Evolutionary conservation across 2,329 filamentous ascomycete genomes (phyloP).

Genomic region (Botrytis hyacinthi): DNA sequence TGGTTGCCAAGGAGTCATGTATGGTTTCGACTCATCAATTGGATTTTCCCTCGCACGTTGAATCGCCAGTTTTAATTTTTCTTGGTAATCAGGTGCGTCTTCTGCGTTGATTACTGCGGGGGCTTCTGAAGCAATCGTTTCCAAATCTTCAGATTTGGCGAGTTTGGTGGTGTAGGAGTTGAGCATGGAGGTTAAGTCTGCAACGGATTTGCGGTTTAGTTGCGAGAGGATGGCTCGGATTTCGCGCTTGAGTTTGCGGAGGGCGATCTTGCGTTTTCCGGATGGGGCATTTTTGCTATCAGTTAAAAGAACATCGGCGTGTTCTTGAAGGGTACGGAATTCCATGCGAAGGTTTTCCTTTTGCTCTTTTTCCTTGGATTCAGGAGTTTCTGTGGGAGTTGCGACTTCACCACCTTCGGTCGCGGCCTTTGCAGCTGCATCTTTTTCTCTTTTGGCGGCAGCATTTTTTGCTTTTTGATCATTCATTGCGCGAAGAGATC

Average conservation of each 20-base stretch:
- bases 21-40: conserved; percentile 74
- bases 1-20: conserved; percentile 86
- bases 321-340: conserved; percentile 7
- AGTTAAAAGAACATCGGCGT: conserved; percentile 6
- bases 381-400: conserved; percentile 22
- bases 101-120: conserved; percentile 27
- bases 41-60: conserved; percentile 65
- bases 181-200: conserved; percentile 3
- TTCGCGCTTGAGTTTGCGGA: conserved; percentile 16
- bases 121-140: neutral
- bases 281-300: conserved; percentile 16
- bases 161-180: neutral
- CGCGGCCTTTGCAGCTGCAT: conserved; percentile 28
- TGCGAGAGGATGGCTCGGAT: conserved; percentile 6
- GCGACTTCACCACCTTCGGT: conserved; percentile 15
- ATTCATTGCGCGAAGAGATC: conserved; percentile 23
- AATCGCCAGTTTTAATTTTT: conserved; percentile 24
- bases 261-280: conserved; percentile 22
- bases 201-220: neutral
- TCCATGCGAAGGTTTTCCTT: conserved; percentile 5
- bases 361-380: conserved; percentile 4
- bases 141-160: conserved; percentile 5
- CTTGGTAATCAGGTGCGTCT: conserved; percentile 21
- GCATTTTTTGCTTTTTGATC: conserved; percentile 18
- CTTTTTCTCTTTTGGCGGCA: conserved; percentile 24